A percentile compares a stretch with the other conserved stretches of the same genome.
Conservation (phyloP, 2,329 filamentous ascomycete species). For the Trichoderma aggressivum region DNA sequence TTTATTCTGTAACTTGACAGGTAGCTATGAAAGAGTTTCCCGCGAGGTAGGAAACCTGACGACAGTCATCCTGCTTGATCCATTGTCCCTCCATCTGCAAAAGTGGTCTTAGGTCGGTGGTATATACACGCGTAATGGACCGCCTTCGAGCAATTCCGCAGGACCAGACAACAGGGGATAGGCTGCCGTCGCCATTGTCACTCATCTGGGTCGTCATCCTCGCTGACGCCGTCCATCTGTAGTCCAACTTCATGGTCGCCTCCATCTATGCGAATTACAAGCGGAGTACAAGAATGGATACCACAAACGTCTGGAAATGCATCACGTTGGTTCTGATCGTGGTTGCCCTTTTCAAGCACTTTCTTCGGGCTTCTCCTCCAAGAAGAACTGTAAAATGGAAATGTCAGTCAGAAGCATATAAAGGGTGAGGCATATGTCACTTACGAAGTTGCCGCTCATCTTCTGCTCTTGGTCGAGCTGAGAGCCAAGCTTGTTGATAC, state of each 20-base stretch:
- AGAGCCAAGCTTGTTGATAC: conserved; percentile 96
- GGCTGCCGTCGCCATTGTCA: conserved; percentile 57
- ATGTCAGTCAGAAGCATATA: conserved; percentile 22
- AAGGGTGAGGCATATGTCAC: conserved; percentile 34
- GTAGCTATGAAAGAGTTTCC: conserved; percentile 28
- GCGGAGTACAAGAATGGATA: conserved; percentile 44
- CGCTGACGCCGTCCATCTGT: conserved; percentile 51
- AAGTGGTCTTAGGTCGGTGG: conserved; percentile 17
- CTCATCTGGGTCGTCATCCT: conserved; percentile 66
- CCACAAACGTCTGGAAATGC: conserved; percentile 47
- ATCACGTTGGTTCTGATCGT: conserved; percentile 31
- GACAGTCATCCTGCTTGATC: conserved; percentile 62
- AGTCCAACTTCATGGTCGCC: conserved; percentile 33
- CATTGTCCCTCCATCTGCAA: conserved; percentile 55
- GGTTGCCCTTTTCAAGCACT: conserved; percentile 56
- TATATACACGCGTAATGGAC: neutral
- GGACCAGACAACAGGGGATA: conserved; percentile 66
- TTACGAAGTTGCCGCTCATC: conserved; percentile 82
- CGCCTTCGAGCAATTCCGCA: conserved; percentile 34
- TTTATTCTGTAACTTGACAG: conserved; percentile 13
- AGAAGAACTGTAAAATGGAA: conserved; percentile 68
- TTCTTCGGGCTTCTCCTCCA: conserved; percentile 68
- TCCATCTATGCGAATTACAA: conserved; percentile 30
- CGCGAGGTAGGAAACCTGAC: conserved; percentile 45
- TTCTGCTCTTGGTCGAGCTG: conserved; percentile 99